phyloP scores from a whole-genome alignment of 768 basidiomycete genomes.

The Neoboletus subvelutipes region DNA sequence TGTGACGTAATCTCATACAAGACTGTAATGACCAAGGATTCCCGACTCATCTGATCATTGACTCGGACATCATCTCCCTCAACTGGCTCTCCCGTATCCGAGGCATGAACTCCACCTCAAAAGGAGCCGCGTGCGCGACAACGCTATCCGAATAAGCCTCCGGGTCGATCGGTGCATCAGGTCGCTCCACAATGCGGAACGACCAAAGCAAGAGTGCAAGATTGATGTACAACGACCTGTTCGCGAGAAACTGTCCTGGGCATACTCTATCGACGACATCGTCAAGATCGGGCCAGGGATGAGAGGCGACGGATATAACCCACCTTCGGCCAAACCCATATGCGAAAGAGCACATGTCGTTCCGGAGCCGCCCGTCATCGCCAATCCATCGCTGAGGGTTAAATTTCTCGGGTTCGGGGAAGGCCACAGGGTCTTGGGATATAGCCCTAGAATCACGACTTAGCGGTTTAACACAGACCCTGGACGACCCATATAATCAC shows the following conservation, averaged over 20 bases:
- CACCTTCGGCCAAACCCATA: constrained; percentile 52
- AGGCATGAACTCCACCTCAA: constrained; percentile 54
- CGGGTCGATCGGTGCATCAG: constrained; percentile 51
- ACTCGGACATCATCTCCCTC: constrained; percentile 12
- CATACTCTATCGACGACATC: constrained; percentile 42
- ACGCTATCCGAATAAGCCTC: constrained; percentile 54
- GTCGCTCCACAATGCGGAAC: constrained; percentile 51
- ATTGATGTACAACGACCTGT: constrained; percentile 56
- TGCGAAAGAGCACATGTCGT: constrained; percentile 43
- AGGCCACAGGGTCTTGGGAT: constrained; percentile 22
- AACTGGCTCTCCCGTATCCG: constrained; percentile 25
- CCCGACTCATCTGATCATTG: neutral
- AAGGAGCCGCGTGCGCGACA: constrained; percentile 56
- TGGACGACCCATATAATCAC: constrained; percentile 4
- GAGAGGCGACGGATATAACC: neutral
- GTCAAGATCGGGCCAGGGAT: neutral
- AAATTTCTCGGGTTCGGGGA: constrained; percentile 44
- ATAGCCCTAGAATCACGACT: constrained; percentile 16
- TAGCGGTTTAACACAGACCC: neutral
- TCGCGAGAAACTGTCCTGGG: constrained; percentile 55
- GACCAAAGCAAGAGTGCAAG: constrained; percentile 61
- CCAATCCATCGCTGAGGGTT: constrained; percentile 55
- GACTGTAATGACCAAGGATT: neutral
- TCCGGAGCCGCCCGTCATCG: constrained; percentile 39
- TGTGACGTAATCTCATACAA: neutral